phyloP scores from a whole-genome alignment of 2,329 filamentous ascomycete genomes.

The Talaromyces sp. region DNA sequence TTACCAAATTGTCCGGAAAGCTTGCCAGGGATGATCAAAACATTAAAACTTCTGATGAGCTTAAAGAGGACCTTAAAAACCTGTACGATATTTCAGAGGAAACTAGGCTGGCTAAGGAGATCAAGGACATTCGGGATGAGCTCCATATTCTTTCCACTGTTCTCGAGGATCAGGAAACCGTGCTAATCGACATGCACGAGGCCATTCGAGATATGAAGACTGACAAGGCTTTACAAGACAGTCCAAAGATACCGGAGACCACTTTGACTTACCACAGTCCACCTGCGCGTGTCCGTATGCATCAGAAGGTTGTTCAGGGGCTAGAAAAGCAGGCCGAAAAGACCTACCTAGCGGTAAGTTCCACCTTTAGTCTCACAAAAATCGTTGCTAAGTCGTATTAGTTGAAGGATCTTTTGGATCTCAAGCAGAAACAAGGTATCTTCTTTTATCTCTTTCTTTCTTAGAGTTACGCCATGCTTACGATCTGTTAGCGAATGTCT shows the following conservation, averaged over 20 bases:
- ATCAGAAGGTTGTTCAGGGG: not conserved
- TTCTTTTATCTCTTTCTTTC: not conserved
- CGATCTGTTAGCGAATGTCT: constrained; percentile 10
- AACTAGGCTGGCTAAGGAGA: constrained; percentile 9
- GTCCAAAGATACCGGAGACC: not conserved
- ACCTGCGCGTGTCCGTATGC: not conserved
- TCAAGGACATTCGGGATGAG: constrained; percentile 14
- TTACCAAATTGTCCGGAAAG: not conserved
- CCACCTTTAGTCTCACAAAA: not conserved
- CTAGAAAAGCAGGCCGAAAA: not conserved
- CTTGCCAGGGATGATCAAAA: not conserved
- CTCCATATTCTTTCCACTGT: constrained; percentile 13
- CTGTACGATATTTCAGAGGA: constrained; percentile 12
- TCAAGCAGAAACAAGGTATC: not conserved
- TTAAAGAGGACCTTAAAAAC: constrained; percentile 8
- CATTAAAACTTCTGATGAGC: constrained; percentile 4
- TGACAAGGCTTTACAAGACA: not conserved
- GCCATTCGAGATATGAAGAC: not conserved
- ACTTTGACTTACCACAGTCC: not conserved
- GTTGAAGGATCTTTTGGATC: not conserved
- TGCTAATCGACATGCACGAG: constrained; percentile 11
- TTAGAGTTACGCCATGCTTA: not conserved
- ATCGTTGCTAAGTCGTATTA: not conserved
- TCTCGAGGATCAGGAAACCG: constrained; percentile 12
- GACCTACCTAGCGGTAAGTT: not conserved